Conservation (phyloP, 2,329 filamentous ascomycete species). For the Ilyonectria destructans region DNA sequence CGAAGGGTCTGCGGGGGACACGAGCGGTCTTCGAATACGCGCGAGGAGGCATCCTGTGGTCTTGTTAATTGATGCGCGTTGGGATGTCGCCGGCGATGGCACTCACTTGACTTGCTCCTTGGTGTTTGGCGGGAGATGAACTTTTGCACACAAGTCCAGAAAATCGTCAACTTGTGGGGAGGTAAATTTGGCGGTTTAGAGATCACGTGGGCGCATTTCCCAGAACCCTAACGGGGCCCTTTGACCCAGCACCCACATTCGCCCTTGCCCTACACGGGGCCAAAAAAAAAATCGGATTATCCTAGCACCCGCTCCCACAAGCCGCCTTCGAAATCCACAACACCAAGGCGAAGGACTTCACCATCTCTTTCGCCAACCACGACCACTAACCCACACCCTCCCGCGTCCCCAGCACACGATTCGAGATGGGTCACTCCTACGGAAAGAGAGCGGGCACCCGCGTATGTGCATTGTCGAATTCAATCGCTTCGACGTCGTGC, state of each 20-base stretch:
- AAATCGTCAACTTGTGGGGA: constrained; percentile 56
- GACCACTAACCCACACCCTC: constrained; percentile 59
- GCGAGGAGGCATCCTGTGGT: constrained; percentile 61
- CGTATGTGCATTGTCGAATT: constrained; percentile 67
- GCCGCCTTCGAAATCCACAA: constrained; percentile 58
- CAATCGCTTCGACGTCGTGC: constrained; percentile 51
- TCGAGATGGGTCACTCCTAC: constrained; percentile 88
- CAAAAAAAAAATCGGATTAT: constrained; percentile 57
- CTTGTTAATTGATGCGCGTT: constrained; percentile 49
- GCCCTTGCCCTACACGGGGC: constrained; percentile 54
- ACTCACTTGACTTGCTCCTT: constrained; percentile 61
- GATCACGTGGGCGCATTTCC: constrained; percentile 48
- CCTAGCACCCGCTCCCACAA: constrained; percentile 58
- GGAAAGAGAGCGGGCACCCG: constrained; percentile 91
- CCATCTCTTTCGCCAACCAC: constrained; percentile 59
- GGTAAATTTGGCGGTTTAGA: constrained; percentile 49
- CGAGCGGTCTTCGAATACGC: constrained; percentile 99
- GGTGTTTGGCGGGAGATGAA: constrained; percentile 56
- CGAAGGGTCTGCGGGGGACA: constrained; percentile 98
- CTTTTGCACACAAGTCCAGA: constrained; percentile 48
- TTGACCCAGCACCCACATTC: constrained; percentile 29
- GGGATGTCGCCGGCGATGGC: constrained; percentile 26
- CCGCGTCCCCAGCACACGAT: constrained; percentile 64
- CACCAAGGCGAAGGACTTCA: constrained; percentile 52
- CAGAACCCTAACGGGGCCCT: constrained; percentile 54